phyloP scores from a whole-genome alignment of 768 basidiomycete species.

The Chalciporus pseudorubinellus region DNA sequence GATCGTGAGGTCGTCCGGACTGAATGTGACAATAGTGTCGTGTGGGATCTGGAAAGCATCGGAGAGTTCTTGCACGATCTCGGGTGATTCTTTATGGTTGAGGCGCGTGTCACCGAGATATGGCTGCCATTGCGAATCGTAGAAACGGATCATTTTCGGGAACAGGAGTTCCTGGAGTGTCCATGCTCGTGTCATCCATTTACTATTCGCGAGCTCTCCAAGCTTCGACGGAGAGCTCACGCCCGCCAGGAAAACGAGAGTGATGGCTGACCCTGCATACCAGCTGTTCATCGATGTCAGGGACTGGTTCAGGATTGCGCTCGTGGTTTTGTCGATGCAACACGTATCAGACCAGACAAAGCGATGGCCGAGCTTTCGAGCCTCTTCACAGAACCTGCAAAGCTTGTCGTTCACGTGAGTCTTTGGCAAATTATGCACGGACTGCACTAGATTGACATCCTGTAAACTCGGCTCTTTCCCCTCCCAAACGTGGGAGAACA shows the following conservation, averaged over 20 bases:
- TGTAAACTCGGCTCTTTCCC: neutral
- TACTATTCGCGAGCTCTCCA: too few relatives aligned
- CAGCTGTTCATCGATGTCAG: too few relatives aligned
- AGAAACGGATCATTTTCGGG: too few relatives aligned
- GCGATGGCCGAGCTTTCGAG: neutral
- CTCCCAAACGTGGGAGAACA: constrained; percentile 1
- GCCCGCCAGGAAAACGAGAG: too few relatives aligned
- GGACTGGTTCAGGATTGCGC: too few relatives aligned
- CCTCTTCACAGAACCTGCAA: neutral
- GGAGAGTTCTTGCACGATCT: constrained; percentile 4
- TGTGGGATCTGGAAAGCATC: neutral
- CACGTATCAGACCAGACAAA: too few relatives aligned
- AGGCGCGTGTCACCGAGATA: neutral
- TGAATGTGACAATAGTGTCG: neutral
- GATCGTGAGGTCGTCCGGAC: neutral
- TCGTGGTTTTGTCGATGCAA: too few relatives aligned
- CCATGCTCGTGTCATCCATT: too few relatives aligned
- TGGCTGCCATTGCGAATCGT: constrained; percentile 1
- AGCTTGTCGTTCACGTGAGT: neutral
- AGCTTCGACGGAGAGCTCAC: too few relatives aligned
- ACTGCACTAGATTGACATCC: neutral
- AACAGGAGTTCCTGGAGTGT: too few relatives aligned
- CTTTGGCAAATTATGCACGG: too few relatives aligned
- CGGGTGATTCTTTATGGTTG: constrained; percentile 1
- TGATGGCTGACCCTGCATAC: too few relatives aligned